These are phyloP conservation scores for Blastocystis sp. DNA, from an alignment of 352 stramenopile species.

Conservation along the genomic window DNA sequence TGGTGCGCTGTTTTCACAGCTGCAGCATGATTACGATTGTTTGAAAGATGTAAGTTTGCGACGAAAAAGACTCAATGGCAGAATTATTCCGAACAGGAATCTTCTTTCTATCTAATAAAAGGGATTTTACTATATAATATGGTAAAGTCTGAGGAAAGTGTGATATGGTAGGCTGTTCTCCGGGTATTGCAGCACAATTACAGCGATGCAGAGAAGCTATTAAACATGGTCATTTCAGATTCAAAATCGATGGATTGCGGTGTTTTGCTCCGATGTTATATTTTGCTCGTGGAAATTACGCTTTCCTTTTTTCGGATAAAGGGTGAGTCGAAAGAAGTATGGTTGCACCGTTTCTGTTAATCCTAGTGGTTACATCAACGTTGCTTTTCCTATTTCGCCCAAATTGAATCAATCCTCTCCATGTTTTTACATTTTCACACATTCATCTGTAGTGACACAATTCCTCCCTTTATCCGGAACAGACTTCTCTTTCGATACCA, in stretches of 20 bases:
- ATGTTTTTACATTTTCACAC: not conserved
- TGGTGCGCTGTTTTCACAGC: not conserved
- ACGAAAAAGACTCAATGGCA: not conserved
- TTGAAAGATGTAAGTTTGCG: not conserved
- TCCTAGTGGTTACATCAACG: slow-evolving; percentile 34
- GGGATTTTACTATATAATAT: slow-evolving; percentile 5
- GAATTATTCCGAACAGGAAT: not conserved
- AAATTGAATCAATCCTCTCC: not conserved
- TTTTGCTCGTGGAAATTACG: not conserved
- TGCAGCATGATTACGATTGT: not conserved
- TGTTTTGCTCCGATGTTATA: not conserved
- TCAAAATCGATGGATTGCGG: not conserved
- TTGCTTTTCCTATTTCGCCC: not conserved
- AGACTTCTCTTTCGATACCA: slow-evolving; percentile 32
- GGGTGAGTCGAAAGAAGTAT: slow-evolving; percentile 8
- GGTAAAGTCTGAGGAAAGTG: not conserved
- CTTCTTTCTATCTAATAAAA: not conserved
- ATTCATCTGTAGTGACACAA: not conserved
- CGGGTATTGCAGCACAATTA: not conserved
- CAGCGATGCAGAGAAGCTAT: not conserved
- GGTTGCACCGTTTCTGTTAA: not conserved
- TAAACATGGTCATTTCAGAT: not conserved
- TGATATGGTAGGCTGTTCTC: not conserved
- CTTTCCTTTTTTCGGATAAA: not conserved
- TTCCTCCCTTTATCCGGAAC: not conserved